Conservation (phyloP, 2,329 filamentous ascomycete species). For the Trichoderma gracile region DNA sequence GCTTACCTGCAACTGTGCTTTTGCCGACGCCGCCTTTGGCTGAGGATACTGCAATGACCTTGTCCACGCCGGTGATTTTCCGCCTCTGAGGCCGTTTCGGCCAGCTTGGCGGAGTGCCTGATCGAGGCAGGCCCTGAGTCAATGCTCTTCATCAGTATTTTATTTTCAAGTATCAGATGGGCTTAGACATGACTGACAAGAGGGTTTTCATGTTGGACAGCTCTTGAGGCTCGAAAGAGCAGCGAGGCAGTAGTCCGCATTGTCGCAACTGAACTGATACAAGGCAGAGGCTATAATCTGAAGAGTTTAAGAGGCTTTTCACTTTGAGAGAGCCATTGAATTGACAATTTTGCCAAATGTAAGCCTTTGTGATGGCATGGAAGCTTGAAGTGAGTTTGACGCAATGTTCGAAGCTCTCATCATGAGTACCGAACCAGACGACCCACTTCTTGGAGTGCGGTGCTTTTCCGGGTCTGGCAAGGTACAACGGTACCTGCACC, state of each 20-base stretch:
- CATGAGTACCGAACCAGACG: neutral
- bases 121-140: slow-evolving; percentile 77
- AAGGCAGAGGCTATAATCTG: no score
- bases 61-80: slow-evolving; percentile 79
- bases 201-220: slow-evolving; percentile 75
- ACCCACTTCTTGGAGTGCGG: neutral
- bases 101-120: slow-evolving; percentile 57
- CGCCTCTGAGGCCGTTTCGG: slow-evolving; percentile 79
- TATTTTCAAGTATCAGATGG: neutral
- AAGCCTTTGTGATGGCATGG: neutral
- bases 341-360: neutral
- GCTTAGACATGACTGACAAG: slow-evolving; percentile 56
- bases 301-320: neutral
- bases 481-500: neutral
- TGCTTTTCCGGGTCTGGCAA: neutral
- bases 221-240: slow-evolving; percentile 39
- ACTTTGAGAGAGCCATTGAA: neutral
- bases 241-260: slow-evolving; percentile 44
- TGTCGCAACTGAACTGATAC: neutral
- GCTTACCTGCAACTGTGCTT: slow-evolving; percentile 88
- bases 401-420: neutral
- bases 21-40: slow-evolving; percentile 99
- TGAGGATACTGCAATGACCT: slow-evolving; percentile 94
- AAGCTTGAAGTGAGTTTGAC: neutral
- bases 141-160: neutral